A percentile compares a stretch with the other conserved stretches of the same genome.
These are phyloP conservation scores for Plasmodium inui DNA, from an alignment of 169 alveolate genomes.

Conservation along the genomic window DNA sequence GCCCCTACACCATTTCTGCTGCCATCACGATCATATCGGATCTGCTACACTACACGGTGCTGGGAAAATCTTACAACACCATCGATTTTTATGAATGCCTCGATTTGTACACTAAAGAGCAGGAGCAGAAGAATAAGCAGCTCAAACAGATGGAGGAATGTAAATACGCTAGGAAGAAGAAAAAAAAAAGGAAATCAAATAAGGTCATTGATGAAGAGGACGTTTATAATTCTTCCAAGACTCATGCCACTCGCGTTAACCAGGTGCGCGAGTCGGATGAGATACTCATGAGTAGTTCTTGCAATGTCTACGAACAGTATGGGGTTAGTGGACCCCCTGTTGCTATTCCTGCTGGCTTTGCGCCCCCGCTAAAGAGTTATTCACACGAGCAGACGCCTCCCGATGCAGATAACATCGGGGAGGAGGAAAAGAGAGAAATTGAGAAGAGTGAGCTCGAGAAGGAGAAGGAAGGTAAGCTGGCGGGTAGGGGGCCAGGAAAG, in stretches of 20 bases:
- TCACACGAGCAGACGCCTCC: not conserved
- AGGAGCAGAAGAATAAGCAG: slow-evolving; percentile 14
- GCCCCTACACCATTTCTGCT: slow-evolving; percentile 58
- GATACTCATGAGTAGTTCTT: not conserved
- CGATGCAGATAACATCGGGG: not conserved
- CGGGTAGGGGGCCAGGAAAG: not conserved
- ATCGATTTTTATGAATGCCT: slow-evolving; percentile 59
- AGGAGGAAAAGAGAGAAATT: slow-evolving; percentile 8
- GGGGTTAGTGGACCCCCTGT: not conserved
- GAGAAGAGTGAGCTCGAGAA: not conserved
- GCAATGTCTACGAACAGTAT: not conserved
- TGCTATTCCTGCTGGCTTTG: not conserved
- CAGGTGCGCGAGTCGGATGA: not conserved
- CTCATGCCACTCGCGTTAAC: not conserved
- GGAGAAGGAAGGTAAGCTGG: not conserved
- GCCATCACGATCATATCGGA: slow-evolving; percentile 67
- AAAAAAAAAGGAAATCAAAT: slow-evolving; percentile 28
- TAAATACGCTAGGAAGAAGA: not conserved
- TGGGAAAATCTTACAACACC: slow-evolving; percentile 29
- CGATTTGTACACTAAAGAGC: slow-evolving; percentile 44
- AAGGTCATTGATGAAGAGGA: slow-evolving; percentile 17
- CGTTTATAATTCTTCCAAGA: not conserved
- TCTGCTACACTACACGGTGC: slow-evolving; percentile 26
- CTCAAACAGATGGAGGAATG: slow-evolving; percentile 7
- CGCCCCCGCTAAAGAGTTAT: not conserved